Conservation (phyloP, 202 grass and related monocot species). For the Eragrostis tef region DNA sequence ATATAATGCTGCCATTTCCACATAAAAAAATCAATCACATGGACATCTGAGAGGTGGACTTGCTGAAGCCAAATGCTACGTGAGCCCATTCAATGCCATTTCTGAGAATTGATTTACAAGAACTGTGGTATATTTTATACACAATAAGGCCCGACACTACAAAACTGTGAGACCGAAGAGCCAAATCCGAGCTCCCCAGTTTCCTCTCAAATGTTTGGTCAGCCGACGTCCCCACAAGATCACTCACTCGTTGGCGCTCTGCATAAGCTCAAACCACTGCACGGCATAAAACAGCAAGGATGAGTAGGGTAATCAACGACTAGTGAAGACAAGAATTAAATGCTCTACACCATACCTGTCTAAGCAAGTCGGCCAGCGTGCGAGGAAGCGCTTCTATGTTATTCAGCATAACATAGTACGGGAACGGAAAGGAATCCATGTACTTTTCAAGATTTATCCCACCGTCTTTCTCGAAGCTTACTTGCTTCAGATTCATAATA, state of each 20-base stretch:
- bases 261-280: conserved; percentile 99
- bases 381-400: conserved; percentile 89
- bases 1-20: too few species aligned
- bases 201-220: conserved; percentile 5
- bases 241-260: conserved; percentile 63
- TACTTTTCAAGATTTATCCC: conserved; percentile 57
- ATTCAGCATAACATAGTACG: conserved; percentile 79
- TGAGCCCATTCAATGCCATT: neutral
- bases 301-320: conserved; percentile 17
- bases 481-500: conserved; percentile 78
- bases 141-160: neutral
- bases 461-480: conserved; percentile 47
- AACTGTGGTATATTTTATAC: conserved; percentile 45
- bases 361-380: conserved; percentile 82
- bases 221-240: conserved; percentile 33
- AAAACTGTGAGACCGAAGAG: neutral
- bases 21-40: too few species aligned
- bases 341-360: conserved; percentile 66
- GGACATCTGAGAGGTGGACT: too few species aligned
- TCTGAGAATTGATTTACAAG: conserved; percentile 16
- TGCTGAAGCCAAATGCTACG: too few species aligned
- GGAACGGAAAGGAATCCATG: conserved; percentile 86
- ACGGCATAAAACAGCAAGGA: conserved; percentile 22
- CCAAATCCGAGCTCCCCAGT: neutral
- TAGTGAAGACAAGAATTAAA: neutral